Evolutionary conservation across 768 basidiomycete genomes (phyloP).

Genomic region (Boletus tylopilopsis): DNA sequence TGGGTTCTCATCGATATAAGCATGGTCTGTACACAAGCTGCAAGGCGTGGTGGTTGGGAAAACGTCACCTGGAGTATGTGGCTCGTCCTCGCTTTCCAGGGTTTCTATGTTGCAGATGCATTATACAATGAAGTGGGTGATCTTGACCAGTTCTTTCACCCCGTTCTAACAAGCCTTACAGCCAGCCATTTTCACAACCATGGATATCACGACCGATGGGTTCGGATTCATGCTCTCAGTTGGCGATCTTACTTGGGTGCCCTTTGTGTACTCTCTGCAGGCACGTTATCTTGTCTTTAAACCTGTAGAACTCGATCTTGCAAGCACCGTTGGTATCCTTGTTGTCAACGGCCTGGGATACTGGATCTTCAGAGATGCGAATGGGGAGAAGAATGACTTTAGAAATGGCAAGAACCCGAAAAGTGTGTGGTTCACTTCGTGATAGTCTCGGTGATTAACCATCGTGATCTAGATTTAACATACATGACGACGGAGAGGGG

Average conservation of each 20-base stretch:
- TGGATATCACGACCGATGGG: conserved; percentile 97
- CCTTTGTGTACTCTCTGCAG: conserved; percentile 91
- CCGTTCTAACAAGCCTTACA: conserved; percentile 27
- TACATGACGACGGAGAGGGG: conserved; percentile 82
- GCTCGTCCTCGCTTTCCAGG: conserved; percentile 82
- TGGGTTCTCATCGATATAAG: conserved; percentile 90
- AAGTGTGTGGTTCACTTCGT: conserved; percentile 44
- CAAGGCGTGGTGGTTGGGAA: conserved; percentile 60
- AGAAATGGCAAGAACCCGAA: conserved; percentile 92
- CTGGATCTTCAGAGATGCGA: conserved; percentile 86
- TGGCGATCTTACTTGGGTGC: conserved; percentile 92
- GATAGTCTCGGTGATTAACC: conserved; percentile 1
- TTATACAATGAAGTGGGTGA: conserved; percentile 83
- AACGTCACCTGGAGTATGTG: conserved; percentile 87
- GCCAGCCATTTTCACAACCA: conserved; percentile 88
- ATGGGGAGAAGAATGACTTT: conserved; percentile 95
- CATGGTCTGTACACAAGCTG: conserved; percentile 88
- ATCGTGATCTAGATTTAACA: conserved; percentile 52
- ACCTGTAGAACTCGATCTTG: conserved; percentile 70
- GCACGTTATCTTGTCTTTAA: conserved; percentile 93
- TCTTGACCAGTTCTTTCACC: background rate
- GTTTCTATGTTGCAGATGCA: conserved; percentile 80
- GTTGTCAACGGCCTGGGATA: conserved; percentile 69
- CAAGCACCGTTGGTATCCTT: conserved; percentile 53
- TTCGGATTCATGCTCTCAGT: conserved; percentile 98